These are phyloP conservation scores for Parachaetomium inaequale DNA, from an alignment of 495 filamentous ascomycete genomes.

Conservation along the genomic window DNA sequence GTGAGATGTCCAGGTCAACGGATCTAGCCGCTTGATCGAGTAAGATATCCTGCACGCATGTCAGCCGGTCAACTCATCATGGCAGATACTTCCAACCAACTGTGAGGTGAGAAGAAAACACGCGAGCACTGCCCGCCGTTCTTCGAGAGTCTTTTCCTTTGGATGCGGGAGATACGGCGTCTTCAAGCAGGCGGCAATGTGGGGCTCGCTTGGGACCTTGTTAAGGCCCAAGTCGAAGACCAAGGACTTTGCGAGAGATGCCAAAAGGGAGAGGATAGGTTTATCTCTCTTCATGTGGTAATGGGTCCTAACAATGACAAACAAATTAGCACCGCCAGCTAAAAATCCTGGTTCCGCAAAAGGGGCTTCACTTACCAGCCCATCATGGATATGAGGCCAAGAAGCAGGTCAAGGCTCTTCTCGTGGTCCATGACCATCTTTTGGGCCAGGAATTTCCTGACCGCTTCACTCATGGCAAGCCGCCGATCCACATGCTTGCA, in stretches of 20 bases:
- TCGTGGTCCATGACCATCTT: constrained; percentile 47
- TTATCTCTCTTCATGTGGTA: constrained; percentile 29
- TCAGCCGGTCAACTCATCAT: not conserved
- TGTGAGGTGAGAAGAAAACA: constrained; percentile 52
- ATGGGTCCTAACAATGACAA: constrained; percentile 12
- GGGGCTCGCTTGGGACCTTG: constrained; percentile 36
- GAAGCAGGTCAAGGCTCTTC: constrained; percentile 54
- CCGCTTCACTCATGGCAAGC: constrained; percentile 26
- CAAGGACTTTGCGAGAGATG: constrained; percentile 50
- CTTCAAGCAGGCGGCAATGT: constrained; percentile 18
- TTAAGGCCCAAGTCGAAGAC: constrained; percentile 56
- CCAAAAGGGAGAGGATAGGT: constrained; percentile 41
- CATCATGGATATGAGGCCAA: constrained; percentile 49
- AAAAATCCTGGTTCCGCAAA: no score
- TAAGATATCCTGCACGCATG: constrained; percentile 28
- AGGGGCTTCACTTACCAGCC: constrained; percentile 38
- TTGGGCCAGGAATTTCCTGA: constrained; percentile 45
- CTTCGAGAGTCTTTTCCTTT: constrained; percentile 46
- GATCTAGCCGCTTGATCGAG: constrained; percentile 42
- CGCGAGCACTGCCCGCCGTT: constrained; percentile 52
- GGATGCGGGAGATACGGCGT: constrained; percentile 15
- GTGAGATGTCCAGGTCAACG: constrained; percentile 50
- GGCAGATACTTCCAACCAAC: constrained; percentile 29
- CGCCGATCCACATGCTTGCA: constrained; percentile 22
- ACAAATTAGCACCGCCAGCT: not conserved